Evolutionary conservation across 495 filamentous ascomycete genomes (phyloP).

Genomic region (Tuber borchii): DNA sequence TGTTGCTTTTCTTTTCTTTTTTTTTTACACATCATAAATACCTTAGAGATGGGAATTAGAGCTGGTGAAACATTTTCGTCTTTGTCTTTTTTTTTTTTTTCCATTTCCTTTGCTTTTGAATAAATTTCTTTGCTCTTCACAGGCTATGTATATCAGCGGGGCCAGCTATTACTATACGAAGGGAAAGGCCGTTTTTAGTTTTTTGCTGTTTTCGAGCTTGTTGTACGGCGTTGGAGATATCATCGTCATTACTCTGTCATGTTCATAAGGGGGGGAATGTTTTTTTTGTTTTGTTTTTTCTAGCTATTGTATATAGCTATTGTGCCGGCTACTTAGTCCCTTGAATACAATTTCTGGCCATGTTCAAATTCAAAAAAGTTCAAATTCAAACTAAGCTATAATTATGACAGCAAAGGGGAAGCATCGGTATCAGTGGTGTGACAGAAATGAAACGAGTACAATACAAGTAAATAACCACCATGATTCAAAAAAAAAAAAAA

Average conservation of each 20-base stretch:
- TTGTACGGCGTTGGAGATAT: neutral
- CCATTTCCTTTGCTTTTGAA: neutral
- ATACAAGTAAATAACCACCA: conserved; percentile 6
- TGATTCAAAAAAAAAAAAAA: conserved; percentile 16
- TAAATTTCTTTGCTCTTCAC: neutral
- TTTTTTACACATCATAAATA: neutral
- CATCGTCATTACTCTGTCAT: neutral
- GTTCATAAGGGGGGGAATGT: neutral
- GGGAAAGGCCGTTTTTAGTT: neutral
- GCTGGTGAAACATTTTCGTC: neutral
- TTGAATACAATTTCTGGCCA: neutral
- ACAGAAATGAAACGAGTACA: conserved; percentile 12
- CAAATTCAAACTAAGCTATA: neutral
- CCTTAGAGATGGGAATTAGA: neutral
- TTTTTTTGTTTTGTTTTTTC: neutral
- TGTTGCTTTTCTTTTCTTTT: neutral
- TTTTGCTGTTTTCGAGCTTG: neutral
- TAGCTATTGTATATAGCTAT: neutral
- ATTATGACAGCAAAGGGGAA: neutral
- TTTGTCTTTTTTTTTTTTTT: neutral
- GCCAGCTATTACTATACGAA: neutral
- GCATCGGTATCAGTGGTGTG: neutral
- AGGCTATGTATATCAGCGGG: neutral
- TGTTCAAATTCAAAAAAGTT: neutral
- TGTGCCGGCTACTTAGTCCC: neutral